Percentiles rank a stretch among this genome's conserved stretches.
These are phyloP conservation scores for Aspergillus brunneoviolaceus DNA, from an alignment of 2,329 filamentous ascomycete genomes.

Conservation along the genomic window DNA sequence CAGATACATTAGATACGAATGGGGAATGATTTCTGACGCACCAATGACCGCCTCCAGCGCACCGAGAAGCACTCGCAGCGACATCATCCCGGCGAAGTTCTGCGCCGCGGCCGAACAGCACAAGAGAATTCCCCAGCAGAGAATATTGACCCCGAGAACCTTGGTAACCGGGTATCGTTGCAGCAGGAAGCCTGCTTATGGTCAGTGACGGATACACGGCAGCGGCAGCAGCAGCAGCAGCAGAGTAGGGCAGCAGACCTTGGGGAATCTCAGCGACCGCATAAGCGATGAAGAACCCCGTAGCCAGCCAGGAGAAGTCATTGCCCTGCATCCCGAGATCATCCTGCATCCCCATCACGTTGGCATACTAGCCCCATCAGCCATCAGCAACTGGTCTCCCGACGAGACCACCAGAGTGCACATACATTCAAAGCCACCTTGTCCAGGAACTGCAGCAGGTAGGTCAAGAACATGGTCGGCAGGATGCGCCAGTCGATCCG, in stretches of 20 bases:
- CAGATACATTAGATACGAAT: too few species aligned
- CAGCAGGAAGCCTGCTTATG: slow-evolving; percentile 52
- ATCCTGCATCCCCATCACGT: slow-evolving; percentile 62
- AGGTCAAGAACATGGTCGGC: slow-evolving; percentile 62
- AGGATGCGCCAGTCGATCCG: slow-evolving; percentile 61
- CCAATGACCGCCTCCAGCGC: slow-evolving; percentile 48
- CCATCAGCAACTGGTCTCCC: background rate
- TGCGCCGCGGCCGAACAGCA: slow-evolving; percentile 47
- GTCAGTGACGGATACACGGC: background rate
- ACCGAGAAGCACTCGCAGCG: slow-evolving; percentile 57
- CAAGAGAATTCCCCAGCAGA: slow-evolving; percentile 55
- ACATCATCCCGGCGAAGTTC: slow-evolving; percentile 55
- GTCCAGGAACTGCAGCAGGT: slow-evolving; percentile 64
- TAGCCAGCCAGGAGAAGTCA: slow-evolving; percentile 63
- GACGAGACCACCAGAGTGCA: background rate
- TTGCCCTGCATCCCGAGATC: slow-evolving; percentile 59
- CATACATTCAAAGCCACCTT: slow-evolving; percentile 62
- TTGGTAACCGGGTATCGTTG: slow-evolving; percentile 62
- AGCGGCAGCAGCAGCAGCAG: too few species aligned
- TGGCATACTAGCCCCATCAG: slow-evolving; percentile 53
- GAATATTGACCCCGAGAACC: slow-evolving; percentile 60
- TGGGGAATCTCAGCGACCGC: slow-evolving; percentile 61
- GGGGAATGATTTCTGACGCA: background rate
- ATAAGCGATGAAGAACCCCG: slow-evolving; percentile 63
- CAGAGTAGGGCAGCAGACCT: slow-evolving; percentile 35